Evolutionary conservation across 257 asterid species (phyloP).

Genomic region (Plectranthus barbatus): DNA sequence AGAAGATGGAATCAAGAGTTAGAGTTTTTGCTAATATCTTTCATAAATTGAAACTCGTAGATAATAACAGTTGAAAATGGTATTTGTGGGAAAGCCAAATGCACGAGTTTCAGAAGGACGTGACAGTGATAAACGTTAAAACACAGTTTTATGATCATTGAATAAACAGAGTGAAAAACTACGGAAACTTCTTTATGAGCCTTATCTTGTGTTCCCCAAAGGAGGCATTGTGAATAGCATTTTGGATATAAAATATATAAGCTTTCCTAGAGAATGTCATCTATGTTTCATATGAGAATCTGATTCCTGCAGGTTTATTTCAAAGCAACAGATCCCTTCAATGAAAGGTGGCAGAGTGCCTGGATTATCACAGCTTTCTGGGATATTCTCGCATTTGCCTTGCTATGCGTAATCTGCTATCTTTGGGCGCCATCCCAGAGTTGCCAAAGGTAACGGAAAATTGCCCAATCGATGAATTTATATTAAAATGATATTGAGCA

Average conservation of each 20-base stretch:
- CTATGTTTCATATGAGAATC: conserved; percentile 1
- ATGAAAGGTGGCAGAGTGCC: conserved; percentile 93
- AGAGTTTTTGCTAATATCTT: not conserved
- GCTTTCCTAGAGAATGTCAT: not conserved
- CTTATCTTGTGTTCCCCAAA: not conserved
- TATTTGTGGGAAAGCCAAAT: not conserved
- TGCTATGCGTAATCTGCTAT: conserved; percentile 85
- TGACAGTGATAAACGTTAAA: not conserved
- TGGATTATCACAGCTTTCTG: conserved; percentile 97
- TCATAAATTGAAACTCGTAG: not conserved
- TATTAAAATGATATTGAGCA: not conserved
- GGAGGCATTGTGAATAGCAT: not conserved
- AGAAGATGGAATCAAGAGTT: not conserved
- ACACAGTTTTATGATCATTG: not conserved
- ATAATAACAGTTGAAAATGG: not conserved
- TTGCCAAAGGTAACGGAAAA: conserved; percentile 63
- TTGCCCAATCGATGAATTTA: not conserved
- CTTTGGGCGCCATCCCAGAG: conserved; percentile 97
- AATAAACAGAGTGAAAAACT: not conserved
- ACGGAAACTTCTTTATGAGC: not conserved
- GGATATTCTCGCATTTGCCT: conserved; percentile 77
- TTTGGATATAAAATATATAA: not conserved
- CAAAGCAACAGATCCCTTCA: conserved; percentile 96
- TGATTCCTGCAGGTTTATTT: conserved; percentile 64
- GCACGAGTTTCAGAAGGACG: not conserved